phyloP scores from a whole-genome alignment of 2,329 filamentous ascomycete species.

The Fusarium floridanum region DNA sequence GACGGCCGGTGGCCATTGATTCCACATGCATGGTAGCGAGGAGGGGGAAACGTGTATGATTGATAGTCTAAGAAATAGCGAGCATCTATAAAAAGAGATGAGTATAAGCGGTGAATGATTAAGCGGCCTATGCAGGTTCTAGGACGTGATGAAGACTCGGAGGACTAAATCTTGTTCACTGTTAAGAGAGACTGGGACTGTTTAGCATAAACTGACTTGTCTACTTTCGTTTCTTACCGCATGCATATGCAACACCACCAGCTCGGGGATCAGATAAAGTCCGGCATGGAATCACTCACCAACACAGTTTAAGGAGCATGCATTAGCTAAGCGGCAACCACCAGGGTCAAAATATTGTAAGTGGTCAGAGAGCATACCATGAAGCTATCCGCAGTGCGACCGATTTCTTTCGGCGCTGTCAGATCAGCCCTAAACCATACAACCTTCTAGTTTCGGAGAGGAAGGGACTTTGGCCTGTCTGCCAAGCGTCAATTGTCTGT shows the following conservation, averaged over 20 bases:
- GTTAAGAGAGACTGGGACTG: background rate
- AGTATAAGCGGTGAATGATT: background rate
- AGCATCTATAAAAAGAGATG: background rate
- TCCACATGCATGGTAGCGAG: background rate
- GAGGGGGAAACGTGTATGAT: background rate
- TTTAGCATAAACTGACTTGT: background rate
- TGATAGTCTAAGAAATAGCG: background rate
- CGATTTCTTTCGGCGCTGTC: background rate
- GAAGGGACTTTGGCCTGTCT: background rate
- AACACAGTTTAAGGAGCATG: background rate
- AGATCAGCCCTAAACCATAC: background rate
- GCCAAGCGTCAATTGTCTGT: background rate
- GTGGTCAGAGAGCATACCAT: background rate
- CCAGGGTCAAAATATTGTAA: background rate
- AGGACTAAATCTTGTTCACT: background rate
- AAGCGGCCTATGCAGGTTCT: background rate
- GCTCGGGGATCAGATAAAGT: background rate
- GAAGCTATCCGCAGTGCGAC: background rate
- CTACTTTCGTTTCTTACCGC: background rate
- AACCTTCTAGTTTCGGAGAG: background rate
- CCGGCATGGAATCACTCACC: background rate
- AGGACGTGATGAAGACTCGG: background rate
- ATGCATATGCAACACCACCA: background rate
- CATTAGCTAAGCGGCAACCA: background rate
- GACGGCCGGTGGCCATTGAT: slow-evolving; percentile 1